Evolutionary conservation across 371 early-diverging fungal genomes (phyloP).

Genomic region (Mortierella sp.): DNA sequence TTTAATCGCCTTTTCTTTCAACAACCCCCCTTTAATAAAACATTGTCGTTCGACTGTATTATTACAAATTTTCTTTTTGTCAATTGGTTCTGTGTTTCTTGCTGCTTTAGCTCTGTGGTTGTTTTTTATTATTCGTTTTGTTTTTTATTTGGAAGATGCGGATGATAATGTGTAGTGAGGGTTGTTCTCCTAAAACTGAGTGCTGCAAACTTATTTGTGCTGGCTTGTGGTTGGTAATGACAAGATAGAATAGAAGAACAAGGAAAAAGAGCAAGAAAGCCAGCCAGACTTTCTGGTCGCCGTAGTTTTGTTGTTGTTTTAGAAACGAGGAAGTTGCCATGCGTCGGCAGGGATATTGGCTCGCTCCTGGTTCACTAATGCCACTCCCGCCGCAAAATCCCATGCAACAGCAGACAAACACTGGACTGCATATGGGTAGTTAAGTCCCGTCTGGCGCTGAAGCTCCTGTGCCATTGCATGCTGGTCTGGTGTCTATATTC

Average conservation of each 20-base stretch:
- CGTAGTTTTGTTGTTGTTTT: neutral
- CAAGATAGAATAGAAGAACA: neutral
- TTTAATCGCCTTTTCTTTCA: slow-evolving; percentile 9
- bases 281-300: slow-evolving; percentile 13
- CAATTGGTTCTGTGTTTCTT: too few relatives aligned
- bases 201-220: neutral
- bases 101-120: too few relatives aligned
- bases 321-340: slow-evolving; percentile 20
- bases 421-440: slow-evolving; percentile 30
- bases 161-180: neutral
- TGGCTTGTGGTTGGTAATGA: neutral
- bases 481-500: slow-evolving; percentile 26
- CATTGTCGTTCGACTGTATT: slow-evolving; percentile 2
- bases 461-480: slow-evolving; percentile 30
- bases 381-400: slow-evolving; percentile 21
- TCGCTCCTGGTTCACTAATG: slow-evolving; percentile 32
- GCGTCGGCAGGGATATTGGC: slow-evolving; percentile 41
- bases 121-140: neutral
- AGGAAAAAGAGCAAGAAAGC: neutral
- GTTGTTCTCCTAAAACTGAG: neutral
- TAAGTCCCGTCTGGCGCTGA: slow-evolving; percentile 28
- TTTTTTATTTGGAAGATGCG: too few relatives aligned
- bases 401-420: slow-evolving; percentile 32
- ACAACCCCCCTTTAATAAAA: slow-evolving; percentile 1
- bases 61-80: neutral